phyloP scores from a whole-genome alignment of 345 rosid species.

The Syzygium jambos region DNA sequence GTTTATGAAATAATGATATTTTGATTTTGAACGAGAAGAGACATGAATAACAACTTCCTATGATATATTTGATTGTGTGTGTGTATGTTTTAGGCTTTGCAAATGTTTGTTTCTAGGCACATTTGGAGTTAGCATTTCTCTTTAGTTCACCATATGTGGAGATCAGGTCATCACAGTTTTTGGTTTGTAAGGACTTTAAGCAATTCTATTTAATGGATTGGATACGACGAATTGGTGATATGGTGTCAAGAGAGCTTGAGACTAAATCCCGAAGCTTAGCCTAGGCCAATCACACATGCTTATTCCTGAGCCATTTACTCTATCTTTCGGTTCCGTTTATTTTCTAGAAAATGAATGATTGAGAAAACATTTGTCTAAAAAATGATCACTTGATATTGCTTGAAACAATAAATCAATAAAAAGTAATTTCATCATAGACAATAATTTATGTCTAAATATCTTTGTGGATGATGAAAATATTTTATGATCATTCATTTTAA shows the following conservation, averaged over 20 bases:
- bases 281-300: rapidly evolving
- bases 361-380: rapidly evolving
- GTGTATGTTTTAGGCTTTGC: no score
- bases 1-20: no score
- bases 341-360: rapidly evolving
- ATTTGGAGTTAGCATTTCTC: neutral
- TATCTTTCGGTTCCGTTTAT: neutral
- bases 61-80: no score
- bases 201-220: no score
- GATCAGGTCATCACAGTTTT: no score
- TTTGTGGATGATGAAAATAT: neutral
- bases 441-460: neutral
- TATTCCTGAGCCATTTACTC: neutral
- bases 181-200: no score
- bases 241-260: neutral
- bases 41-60: no score
- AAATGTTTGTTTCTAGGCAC: neutral
- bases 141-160: no score
- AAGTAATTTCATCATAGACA: rapidly evolving
- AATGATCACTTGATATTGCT: rapidly evolving
- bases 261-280: neutral
- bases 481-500: neutral
- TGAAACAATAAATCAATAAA: neutral
- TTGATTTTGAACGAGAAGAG: no score
- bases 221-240: no score